These are phyloP conservation scores for Meyerozyma sp. DNA, from an alignment of 1,139 yeast genomes.

Conservation along the genomic window DNA sequence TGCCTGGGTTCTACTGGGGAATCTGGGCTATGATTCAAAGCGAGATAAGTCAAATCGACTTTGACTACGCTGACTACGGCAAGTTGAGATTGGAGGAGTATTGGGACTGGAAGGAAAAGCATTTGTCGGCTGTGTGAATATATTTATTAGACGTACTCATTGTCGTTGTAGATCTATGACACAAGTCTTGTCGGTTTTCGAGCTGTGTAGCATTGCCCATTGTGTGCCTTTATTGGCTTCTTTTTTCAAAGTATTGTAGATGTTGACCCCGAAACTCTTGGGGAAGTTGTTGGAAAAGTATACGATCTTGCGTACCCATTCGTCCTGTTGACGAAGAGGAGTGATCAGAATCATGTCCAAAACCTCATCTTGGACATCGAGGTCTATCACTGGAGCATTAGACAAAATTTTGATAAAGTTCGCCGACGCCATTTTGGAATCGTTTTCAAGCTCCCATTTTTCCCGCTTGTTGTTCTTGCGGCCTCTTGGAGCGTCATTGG, in stretches of 20 bases:
- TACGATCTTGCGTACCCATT: slow-evolving; percentile 83
- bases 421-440: slow-evolving; percentile 58
- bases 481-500: slow-evolving; percentile 69
- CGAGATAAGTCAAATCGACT: slow-evolving; percentile 65
- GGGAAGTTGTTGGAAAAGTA: slow-evolving; percentile 59
- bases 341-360: slow-evolving; percentile 76
- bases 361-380: slow-evolving; percentile 80
- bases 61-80: slow-evolving; percentile 63
- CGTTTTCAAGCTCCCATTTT: slow-evolving; percentile 75
- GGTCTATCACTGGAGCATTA: slow-evolving; percentile 63
- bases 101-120: slow-evolving; percentile 56
- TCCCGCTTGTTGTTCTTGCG: slow-evolving; percentile 65
- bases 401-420: slow-evolving; percentile 50
- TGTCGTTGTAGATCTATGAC: slow-evolving; percentile 61
- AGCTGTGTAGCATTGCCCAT: slow-evolving; percentile 71
- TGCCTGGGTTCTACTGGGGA: slow-evolving; percentile 86
- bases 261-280: slow-evolving; percentile 68
- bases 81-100: slow-evolving; percentile 60
- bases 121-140: slow-evolving; percentile 4
- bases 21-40: slow-evolving; percentile 80
- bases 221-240: slow-evolving; percentile 67
- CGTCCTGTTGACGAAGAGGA: slow-evolving; percentile 73
- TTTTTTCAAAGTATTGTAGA: slow-evolving; percentile 64
- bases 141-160: slow-evolving; percentile 3
- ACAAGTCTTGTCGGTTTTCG: slow-evolving; percentile 66